These are phyloP conservation scores for Arxiozyma bovina DNA, from an alignment of 1,139 yeast species.

Conservation along the genomic window DNA sequence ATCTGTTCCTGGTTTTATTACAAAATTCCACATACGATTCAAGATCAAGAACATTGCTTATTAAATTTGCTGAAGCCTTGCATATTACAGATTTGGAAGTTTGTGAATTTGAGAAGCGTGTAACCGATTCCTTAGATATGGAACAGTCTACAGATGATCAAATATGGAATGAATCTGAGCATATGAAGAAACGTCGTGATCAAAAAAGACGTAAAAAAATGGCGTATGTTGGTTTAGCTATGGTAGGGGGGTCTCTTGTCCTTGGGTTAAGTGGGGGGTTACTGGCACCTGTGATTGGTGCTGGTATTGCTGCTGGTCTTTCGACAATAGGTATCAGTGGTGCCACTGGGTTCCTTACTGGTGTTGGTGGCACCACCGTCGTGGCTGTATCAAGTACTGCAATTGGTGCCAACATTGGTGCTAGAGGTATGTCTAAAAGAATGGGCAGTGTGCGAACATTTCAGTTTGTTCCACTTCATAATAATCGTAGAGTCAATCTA, in stretches of 20 bases:
- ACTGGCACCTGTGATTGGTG: slow-evolving; percentile 95
- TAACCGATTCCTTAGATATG: slow-evolving; percentile 82
- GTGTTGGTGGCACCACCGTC: slow-evolving; percentile 92
- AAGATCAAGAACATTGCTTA: slow-evolving; percentile 68
- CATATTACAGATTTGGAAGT: slow-evolving; percentile 57
- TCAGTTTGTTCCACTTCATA: slow-evolving; percentile 86
- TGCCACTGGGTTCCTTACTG: slow-evolving; percentile 84
- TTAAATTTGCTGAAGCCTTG: slow-evolving; percentile 55
- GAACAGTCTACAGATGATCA: slow-evolving; percentile 68
- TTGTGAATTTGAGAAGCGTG: slow-evolving; percentile 79
- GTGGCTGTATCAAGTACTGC: slow-evolving; percentile 90
- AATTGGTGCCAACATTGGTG: slow-evolving; percentile 84
- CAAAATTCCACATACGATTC: slow-evolving; percentile 87
- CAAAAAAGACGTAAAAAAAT: slow-evolving; percentile 57
- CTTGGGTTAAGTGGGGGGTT: slow-evolving; percentile 92
- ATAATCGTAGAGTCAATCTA: slow-evolving; percentile 78
- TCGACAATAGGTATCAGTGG: slow-evolving; percentile 93
- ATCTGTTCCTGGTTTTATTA: slow-evolving; percentile 66
- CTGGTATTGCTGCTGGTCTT: slow-evolving; percentile 94
- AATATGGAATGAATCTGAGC: slow-evolving; percentile 63
- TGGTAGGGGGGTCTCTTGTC: slow-evolving; percentile 93
- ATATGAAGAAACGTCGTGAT: slow-evolving; percentile 62
- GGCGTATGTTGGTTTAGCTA: slow-evolving; percentile 88
- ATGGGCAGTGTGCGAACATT: slow-evolving; percentile 90
- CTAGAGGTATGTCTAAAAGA: slow-evolving; percentile 74